Base-by-base conservation (phyloP, 192 early-diverging fungal species). In the Coemansia sp. region DNA sequence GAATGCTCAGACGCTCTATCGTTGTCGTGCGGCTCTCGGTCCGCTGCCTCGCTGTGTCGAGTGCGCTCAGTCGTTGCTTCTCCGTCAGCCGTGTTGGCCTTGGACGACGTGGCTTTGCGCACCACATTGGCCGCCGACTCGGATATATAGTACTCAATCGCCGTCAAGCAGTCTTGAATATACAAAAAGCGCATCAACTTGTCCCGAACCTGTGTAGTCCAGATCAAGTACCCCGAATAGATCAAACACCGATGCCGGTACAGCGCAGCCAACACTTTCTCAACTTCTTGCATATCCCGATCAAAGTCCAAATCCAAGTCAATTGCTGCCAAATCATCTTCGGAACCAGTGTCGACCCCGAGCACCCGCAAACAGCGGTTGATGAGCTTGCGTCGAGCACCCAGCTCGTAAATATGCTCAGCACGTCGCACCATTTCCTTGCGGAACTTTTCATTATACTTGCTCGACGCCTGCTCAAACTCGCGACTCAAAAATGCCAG, bases 191-290 rank as follows among this genome's bases (percentile, higher is more conserved):
- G 79, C 79, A 94, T 91, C 4, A 94, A 62, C 32, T 88, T 79
- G 67, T 97, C 94, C 24, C 94, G 87, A 9, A 97, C 86, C 27
- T 86, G 83, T 45, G 85, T 86, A 55, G 93, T 97, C 93, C 93
- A 97, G 15, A 94, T 82, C 39, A 92, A 72, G 49, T 90, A 84
- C 2, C 93, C 83, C 54, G 93, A 94, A 75, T 97, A 93, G 0
- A 93, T 86, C 73, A 95, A 78, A 61, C 87, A 93, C 21, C 88
- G 81, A 66, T 89, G 87, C 29, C 87, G 80, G 64, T 93, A 95
- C 17, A 75, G 66, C 58, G 83, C 59, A 2, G 74, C 83, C 6
- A 80, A 51, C 2, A 75, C 64, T 53, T 82, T 78, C 27, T 84
- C 83, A 23, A 79, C 71, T 37, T 81, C 69, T 47, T 81, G 70